Percentiles rank a stretch among this genome's conserved stretches.
These are phyloP conservation scores for Austroboletus eburneus DNA, from an alignment of 768 basidiomycete species.

Conservation along the genomic window DNA sequence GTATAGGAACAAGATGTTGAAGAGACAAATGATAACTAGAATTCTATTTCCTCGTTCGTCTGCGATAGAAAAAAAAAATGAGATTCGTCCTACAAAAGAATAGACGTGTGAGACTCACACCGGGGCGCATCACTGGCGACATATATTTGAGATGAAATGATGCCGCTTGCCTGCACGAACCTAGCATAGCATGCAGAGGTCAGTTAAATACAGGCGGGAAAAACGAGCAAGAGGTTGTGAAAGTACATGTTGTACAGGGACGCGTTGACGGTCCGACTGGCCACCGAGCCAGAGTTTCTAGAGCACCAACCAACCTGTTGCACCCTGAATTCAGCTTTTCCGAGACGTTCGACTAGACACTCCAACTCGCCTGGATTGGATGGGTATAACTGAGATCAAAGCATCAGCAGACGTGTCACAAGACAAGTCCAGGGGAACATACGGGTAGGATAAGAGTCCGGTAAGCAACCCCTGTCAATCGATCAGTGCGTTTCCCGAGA, in stretches of 20 bases:
- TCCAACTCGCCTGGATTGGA: conserved; percentile 39
- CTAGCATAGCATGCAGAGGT: conserved; percentile 6
- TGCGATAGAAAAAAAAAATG: conserved; percentile 21
- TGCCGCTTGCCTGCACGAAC: conserved; percentile 41
- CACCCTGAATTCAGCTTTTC: not conserved
- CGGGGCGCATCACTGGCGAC: conserved; percentile 52
- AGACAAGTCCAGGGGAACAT: conserved; percentile 5
- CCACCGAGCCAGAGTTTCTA: conserved; percentile 55
- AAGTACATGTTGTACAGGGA: conserved; percentile 54
- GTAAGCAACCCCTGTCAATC: conserved; percentile 37
- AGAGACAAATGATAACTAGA: conserved; percentile 46
- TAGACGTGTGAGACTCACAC: conserved; percentile 34
- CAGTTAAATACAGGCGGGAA: too few relatives aligned
- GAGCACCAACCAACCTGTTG: conserved; percentile 58
- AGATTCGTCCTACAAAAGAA: not conserved
- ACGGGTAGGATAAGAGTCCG: conserved; percentile 45
- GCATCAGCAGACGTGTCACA: not conserved
- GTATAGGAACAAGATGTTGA: conserved; percentile 52
- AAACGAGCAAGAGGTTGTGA: too few relatives aligned
- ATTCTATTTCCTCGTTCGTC: conserved; percentile 55
- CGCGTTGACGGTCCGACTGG: conserved; percentile 55
- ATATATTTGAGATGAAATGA: conserved; percentile 57
- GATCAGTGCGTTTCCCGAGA: not conserved
- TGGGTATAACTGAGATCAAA: conserved; percentile 38
- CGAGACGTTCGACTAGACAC: not conserved